Base-by-base conservation (phyloP, 345 rosid genomes). In the Rhizophora apiculata region DNA sequence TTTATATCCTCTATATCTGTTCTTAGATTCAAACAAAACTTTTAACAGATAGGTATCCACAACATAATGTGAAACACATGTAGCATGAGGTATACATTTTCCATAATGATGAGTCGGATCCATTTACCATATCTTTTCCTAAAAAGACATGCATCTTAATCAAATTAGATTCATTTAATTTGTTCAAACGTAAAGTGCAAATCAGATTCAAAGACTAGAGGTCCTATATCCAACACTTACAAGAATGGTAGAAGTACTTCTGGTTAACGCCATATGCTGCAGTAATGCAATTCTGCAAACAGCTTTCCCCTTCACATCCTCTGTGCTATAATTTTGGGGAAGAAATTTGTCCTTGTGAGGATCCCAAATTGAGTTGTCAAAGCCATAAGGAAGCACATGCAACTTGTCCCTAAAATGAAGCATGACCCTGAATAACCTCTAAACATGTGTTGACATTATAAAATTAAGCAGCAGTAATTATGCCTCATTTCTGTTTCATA, bases 261-360 rank as follows among this genome's bases (percentile, higher is more conserved):
- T 22, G 58, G 82, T 57, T 79, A 89, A 70, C 22, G 85, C 88
- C 62, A 81, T 78, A 9, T 54, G 79, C 68, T 79, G 82, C 74
- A 82, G 92, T 75, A 87, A 67, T 54, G 78, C 83, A 68, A 75
- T 81, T 79, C 80, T 85, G 71, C 96, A 89, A 59, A 67, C 78
- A 75, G 79, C 60, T 80, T 89, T 89, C 36, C 96, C 92, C 68
- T 76, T 63, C 78, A 87, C 48, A 82, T 89, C 81, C 68, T 83
- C 85, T 71, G 74, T 70, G 69, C 78, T 79, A 74, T 81, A 89
- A 70, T 73, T 89, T 76, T 78, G 75, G 30, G 89, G 87, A 78
- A 89, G 87, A 82, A 74, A 82, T 76, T 67, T 80, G 76, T 89
- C 92, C 62, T 18, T 79, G 24, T 83, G 78, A 73, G 96, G 96